phyloP scores from a whole-genome alignment of 1,284 basidiomycete genomes.

The Golubevia sp. region DNA sequence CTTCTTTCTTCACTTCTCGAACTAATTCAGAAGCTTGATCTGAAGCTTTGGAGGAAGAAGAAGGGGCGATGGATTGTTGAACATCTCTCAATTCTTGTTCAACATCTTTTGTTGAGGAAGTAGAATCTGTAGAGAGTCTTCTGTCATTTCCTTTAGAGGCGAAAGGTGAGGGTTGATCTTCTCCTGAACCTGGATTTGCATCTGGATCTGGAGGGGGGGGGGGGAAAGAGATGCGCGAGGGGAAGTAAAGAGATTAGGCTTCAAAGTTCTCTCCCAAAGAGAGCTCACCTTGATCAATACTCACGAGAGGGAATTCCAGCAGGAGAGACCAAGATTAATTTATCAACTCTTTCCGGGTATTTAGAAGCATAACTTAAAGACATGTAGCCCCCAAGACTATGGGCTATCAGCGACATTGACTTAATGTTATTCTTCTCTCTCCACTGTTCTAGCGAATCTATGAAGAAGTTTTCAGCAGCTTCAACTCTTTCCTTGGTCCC shows the following conservation, averaged over 20 bases:
- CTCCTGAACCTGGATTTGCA: too few species aligned
- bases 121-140: too few species aligned
- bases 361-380: constrained; percentile 49
- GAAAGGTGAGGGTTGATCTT: too few species aligned
- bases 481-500: constrained; percentile 21
- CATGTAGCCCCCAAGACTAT: constrained; percentile 51
- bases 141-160: too few species aligned
- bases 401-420: constrained; percentile 47
- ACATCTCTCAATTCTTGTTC: too few species aligned
- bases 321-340: constrained; percentile 52
- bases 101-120: too few species aligned
- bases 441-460: constrained; percentile 55
- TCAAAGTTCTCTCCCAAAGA: too few species aligned
- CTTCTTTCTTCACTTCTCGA: background rate
- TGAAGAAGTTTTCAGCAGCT: constrained; percentile 54
- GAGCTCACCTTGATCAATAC: constrained; percentile 17
- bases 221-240: too few species aligned
- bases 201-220: too few species aligned
- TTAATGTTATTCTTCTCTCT: constrained; percentile 46
- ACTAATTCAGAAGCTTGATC: background rate
- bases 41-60: background rate
- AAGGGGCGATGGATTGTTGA: too few species aligned
- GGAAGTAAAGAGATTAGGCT: too few species aligned
- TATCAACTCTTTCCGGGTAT: constrained; percentile 46
- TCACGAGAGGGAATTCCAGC: constrained; percentile 37